Evolutionary conservation across 108 stramenopile genomes (phyloP).

Genomic region (Cyclotella distinguenda): DNA sequence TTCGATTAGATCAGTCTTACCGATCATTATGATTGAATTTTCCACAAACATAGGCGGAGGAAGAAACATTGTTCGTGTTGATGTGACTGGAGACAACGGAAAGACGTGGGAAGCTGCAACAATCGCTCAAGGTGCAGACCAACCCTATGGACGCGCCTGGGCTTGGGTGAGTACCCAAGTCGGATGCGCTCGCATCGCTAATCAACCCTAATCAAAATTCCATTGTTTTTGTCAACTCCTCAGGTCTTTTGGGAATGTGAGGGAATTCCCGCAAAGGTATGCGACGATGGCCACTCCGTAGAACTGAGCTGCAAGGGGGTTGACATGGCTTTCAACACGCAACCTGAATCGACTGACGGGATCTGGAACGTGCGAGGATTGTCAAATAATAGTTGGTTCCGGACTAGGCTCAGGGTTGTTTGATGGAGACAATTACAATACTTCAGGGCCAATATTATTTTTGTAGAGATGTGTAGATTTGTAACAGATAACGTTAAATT

Average conservation of each 20-base stretch:
- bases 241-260: conserved; percentile 88
- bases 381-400: conserved; percentile 79
- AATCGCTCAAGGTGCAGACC: conserved; percentile 64
- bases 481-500: neutral
- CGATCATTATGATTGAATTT: neutral
- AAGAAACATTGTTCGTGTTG: conserved; percentile 85
- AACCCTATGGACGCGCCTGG: conserved; percentile 76
- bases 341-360: conserved; percentile 72
- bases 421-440: too few relatives aligned
- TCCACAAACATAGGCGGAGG: conserved; percentile 42
- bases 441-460: too few relatives aligned
- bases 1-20: neutral
- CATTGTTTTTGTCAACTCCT: too few relatives aligned
- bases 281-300: conserved; percentile 57
- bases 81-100: conserved; percentile 73
- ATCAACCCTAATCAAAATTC: too few relatives aligned
- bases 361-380: conserved; percentile 85
- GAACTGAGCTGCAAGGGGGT: conserved; percentile 78
- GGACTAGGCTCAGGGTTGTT: conserved; percentile 17
- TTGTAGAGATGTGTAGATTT: too few relatives aligned
- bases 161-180: too few relatives aligned
- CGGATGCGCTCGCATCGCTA: too few relatives aligned
- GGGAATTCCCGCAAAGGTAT: conserved; percentile 61
- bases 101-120: conserved; percentile 67
- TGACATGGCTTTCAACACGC: conserved; percentile 71